A percentile compares a stretch with the other conserved stretches of the same genome.
phyloP scores from a whole-genome alignment of 768 basidiomycete genomes.

The Auricularia cornea region DNA sequence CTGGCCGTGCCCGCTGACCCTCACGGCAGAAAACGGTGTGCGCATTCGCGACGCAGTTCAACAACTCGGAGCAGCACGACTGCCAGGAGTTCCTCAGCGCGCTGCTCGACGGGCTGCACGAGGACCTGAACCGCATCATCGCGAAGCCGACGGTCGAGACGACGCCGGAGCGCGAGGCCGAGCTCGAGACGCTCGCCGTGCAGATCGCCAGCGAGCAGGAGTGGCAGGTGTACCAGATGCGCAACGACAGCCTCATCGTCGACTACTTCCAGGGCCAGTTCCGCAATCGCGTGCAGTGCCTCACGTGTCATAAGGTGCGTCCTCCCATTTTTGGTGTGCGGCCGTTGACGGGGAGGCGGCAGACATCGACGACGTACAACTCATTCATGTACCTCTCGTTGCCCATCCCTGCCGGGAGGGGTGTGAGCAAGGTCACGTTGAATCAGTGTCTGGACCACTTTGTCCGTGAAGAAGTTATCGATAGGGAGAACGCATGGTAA shows the following conservation, averaged over 20 bases:
- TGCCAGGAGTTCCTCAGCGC: conserved; percentile 96
- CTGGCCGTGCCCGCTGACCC: conserved; percentile 6
- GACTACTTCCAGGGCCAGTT: conserved; percentile 99
- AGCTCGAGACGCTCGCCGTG: conserved; percentile 76
- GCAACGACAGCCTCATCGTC: conserved; percentile 90
- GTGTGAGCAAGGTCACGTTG: conserved; percentile 54
- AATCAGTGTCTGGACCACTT: conserved; percentile 82
- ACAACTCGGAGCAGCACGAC: conserved; percentile 88
- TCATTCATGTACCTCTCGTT: conserved; percentile 91
- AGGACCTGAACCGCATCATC: conserved; percentile 78
- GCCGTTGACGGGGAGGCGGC: background rate
- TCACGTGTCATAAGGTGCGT: conserved; percentile 80
- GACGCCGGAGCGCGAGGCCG: conserved; percentile 76
- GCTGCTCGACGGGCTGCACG: conserved; percentile 86
- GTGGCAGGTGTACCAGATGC: conserved; percentile 82
- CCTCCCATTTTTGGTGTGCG: background rate
- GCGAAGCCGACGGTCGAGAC: conserved; percentile 54
- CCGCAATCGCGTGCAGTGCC: conserved; percentile 77
- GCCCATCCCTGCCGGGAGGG: conserved; percentile 67
- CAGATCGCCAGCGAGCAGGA: conserved; percentile 85
- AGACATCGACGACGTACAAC: conserved; percentile 98
- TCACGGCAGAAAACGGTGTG: conserved; percentile 47
- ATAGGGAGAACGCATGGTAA: conserved; percentile 91
- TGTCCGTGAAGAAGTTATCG: conserved; percentile 82
- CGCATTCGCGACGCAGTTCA: conserved; percentile 60